Percentiles rank a stretch among this genome's conserved stretches.
phyloP scores from a whole-genome alignment of 2,329 filamentous ascomycete genomes.

The Delphinella strobiligena region DNA sequence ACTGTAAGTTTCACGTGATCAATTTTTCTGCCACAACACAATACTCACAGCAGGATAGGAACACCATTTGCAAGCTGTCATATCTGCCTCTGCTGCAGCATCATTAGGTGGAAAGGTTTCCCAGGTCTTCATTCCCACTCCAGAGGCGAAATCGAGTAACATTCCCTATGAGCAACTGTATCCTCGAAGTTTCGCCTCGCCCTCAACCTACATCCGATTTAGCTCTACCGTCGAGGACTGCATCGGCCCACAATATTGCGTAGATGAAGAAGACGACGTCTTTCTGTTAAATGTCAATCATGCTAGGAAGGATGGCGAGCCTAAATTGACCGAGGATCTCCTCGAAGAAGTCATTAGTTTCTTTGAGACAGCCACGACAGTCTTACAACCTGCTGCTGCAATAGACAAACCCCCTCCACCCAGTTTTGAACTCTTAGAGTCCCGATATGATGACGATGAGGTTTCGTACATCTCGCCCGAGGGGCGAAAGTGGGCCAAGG shows the following conservation, averaged over 20 bases:
- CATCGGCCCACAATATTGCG: conserved; percentile 81
- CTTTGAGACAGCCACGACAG: conserved; percentile 76
- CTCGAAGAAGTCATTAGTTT: conserved; percentile 93
- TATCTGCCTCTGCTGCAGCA: conserved; percentile 45
- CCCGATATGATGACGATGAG: conserved; percentile 42
- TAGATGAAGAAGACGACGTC: conserved; percentile 79
- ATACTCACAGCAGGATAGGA: too few relatives aligned
- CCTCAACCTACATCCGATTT: conserved; percentile 90
- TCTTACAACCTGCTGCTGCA: conserved; percentile 76
- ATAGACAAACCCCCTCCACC: conserved; percentile 79
- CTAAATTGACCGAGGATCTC: conserved; percentile 72
- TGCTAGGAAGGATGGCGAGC: conserved; percentile 42
- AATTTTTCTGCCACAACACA: too few relatives aligned
- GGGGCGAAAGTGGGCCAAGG: conserved; percentile 53
- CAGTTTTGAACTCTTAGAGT: conserved; percentile 45
- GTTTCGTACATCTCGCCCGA: conserved; percentile 39
- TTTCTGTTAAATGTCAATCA: conserved; percentile 77
- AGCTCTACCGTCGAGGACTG: conserved; percentile 97
- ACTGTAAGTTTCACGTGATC: conserved; percentile 56
- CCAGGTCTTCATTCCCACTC: conserved; percentile 55
- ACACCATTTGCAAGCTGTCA: conserved; percentile 86
- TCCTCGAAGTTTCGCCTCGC: conserved; percentile 64
- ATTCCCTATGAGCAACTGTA: conserved; percentile 87
- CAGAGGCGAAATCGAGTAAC: conserved; percentile 43
- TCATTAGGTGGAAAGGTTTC: conserved; percentile 48